phyloP scores from a whole-genome alignment of 73 alveolate species.

The Blepharisma stoltei region DNA sequence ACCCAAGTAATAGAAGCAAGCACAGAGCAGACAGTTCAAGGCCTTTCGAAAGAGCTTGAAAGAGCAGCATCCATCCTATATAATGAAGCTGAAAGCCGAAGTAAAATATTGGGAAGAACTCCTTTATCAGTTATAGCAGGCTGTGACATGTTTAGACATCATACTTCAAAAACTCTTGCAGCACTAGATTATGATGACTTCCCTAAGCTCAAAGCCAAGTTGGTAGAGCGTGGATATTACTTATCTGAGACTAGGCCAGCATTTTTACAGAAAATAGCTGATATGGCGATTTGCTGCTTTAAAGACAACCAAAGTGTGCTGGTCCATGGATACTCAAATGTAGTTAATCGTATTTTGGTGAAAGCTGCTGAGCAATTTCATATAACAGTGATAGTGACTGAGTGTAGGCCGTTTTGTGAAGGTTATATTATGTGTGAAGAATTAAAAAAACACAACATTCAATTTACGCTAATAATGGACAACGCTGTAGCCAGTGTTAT shows the following conservation, averaged over 20 bases:
- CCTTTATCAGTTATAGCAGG: constrained; percentile 49
- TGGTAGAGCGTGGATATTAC: constrained; percentile 44
- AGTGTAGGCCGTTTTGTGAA: constrained; percentile 71
- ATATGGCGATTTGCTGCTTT: constrained; percentile 36
- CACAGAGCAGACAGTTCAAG: constrained; percentile 51
- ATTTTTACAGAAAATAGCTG: constrained; percentile 36
- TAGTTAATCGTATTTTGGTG: constrained; percentile 63
- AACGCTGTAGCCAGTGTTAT: constrained; percentile 84
- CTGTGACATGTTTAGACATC: constrained; percentile 53
- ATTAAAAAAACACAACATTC: constrained; percentile 54
- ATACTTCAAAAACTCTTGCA: constrained; percentile 50
- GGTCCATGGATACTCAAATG: constrained; percentile 84
- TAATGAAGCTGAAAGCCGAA: constrained; percentile 9
- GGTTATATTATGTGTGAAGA: constrained; percentile 61
- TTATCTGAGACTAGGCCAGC: constrained; percentile 35
- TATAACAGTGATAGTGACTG: constrained; percentile 75
- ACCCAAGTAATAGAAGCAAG: constrained; percentile 37
- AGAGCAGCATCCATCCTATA: constrained; percentile 37
- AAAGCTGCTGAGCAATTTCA: constrained; percentile 64
- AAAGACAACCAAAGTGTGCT: constrained; percentile 63
- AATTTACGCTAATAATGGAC: constrained; percentile 73
- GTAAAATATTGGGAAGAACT: constrained; percentile 30
- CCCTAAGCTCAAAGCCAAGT: constrained; percentile 44
- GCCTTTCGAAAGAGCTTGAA: constrained; percentile 47
- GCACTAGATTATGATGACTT: constrained; percentile 39